A percentile compares a stretch with the other conserved stretches of the same genome.
These are phyloP conservation scores for Cicer pinnatifidum DNA, from an alignment of 306 rosid species.

Conservation along the genomic window DNA sequence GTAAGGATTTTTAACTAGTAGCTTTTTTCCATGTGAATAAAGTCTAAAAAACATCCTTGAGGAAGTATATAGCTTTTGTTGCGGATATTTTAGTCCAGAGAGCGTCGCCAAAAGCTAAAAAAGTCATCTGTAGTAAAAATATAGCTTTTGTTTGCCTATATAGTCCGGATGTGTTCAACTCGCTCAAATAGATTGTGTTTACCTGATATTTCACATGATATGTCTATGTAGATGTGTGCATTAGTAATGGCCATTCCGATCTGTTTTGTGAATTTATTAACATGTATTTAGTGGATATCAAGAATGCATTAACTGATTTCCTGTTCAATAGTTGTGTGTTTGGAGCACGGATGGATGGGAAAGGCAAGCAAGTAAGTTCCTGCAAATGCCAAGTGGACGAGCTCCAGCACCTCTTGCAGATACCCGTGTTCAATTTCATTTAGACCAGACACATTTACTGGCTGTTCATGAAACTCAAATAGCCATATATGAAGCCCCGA, in stretches of 20 bases:
- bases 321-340: constrained; percentile 78
- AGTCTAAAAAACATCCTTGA: constrained; percentile 18
- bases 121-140: neutral
- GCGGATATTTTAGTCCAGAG: too few relatives aligned
- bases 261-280: neutral
- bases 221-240: neutral
- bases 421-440: constrained; percentile 93
- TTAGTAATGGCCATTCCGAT: constrained; percentile 7
- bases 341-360: constrained; percentile 99
- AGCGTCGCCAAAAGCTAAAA: constrained; percentile 11
- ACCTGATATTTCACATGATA: constrained; percentile 18
- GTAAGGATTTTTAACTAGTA: constrained; percentile 51
- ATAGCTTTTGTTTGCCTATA: neutral
- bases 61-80: neutral
- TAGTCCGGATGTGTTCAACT: constrained; percentile 8
- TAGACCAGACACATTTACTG: constrained; percentile 84
- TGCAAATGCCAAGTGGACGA: constrained; percentile 77
- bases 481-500: constrained; percentile 90
- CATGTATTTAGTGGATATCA: constrained; percentile 12
- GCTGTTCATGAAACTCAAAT: constrained; percentile 97
- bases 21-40: constrained; percentile 25
- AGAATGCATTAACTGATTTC: constrained; percentile 12
- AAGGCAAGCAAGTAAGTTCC: constrained; percentile 72
- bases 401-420: constrained; percentile 76
- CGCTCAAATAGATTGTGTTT: constrained; percentile 1